Base-by-base conservation (phyloP, 306 rosid genomes). In the Corylus avellana region DNA sequence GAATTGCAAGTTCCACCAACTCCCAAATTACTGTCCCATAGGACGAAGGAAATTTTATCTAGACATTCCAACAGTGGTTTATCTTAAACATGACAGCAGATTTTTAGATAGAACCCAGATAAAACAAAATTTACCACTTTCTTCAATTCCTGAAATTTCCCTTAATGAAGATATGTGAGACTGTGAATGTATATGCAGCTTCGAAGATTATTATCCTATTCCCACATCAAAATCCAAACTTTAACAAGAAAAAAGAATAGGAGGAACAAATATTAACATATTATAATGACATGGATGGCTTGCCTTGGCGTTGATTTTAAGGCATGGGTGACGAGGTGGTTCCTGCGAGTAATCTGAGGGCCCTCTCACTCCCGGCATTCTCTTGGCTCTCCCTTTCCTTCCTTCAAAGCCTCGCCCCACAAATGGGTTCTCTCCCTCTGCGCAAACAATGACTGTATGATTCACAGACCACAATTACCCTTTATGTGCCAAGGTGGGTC, bases 321-420 rank as follows among this genome's bases (percentile, higher is more conserved):
- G 93, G 57, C 72, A 85, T 25, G 89, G 85, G 20, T 91, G 93
- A 1, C 93, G 94, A 79, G 91, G 83, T 29, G 97, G 98, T 58
- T 93, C 98, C 20, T 22, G 66, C 2, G 94, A 89, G 83, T 93
- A 93, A 86, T 91, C 90, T 2, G 93, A 91, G 5, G 97, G 97
- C 7, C 86, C 94, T 62, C 10, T 82, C 14, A 93, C 70, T 39
- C 97, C 90, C 2, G 98, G 92, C 98, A 92, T 92, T 84, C 63
- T 66, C 37, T 5, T 32, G 50, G 22, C 53, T 84, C 39, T 64
- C 13, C 55, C 63, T 42, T 39, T 27, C 49, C 29, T 22, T 3
- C 16, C 51, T n/a, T 18, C 50, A 11, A 67, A 39, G 5, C 50
- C 29, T 42, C 50, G 7, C 44, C 5, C 4, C 5, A 37, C 8